Evolutionary conservation across 2,329 filamentous ascomycete species (phyloP), one percentile per base, ranked within the genome.

Genomic region (Diaporthe destruens): DNA sequence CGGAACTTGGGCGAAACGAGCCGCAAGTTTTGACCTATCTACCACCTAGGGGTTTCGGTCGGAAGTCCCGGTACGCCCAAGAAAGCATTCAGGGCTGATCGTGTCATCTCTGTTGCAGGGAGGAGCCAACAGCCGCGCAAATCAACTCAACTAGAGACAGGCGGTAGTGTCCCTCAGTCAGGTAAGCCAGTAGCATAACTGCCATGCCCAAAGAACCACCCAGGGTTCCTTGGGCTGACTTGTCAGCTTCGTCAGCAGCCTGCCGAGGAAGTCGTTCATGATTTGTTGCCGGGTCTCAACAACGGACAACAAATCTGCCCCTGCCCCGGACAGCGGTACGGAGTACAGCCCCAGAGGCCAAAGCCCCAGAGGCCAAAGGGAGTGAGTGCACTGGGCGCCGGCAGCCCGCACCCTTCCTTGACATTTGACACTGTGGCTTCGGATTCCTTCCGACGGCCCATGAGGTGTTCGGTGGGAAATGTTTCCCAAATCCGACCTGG

Each of bases 1-100:
- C 72, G 72, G 72, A 74, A 74, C 72, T 74, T 74, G 72, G 70
- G 72, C 72, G 72, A 74, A 74, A 74, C 72, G 69, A 55, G 69
- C 63, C 70, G 56, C 53, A 47, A 47, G 55, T 53, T 29, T 55
- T 72, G 71, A 57, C 71, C 70, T 65, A 18, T 42, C 5, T 29
- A n/a, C n/a, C 20, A 25, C 47, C 61, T 66, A 66, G 61, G 61
- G 61, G 61, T 70, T 70, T 70, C 53, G 53, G n/a, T 59, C 68
- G 68, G 68, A 70, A 61, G 34, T 29, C 14, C 68, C 55, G 68
- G 34, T 54, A 55, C 47, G 44, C 47, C 49, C 32, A 36, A 39
- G 23, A 32, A 36, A 51, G 29, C 34, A 23, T 51, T 53, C 55
- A 56, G 47, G 68, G 42, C 44, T 39, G 68, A 44, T 53, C 55